A percentile compares a stretch with the other conserved stretches of the same genome.
These are phyloP conservation scores for Penicillium coprophilum DNA, from an alignment of 495 filamentous ascomycete genomes.

Conservation along the genomic window DNA sequence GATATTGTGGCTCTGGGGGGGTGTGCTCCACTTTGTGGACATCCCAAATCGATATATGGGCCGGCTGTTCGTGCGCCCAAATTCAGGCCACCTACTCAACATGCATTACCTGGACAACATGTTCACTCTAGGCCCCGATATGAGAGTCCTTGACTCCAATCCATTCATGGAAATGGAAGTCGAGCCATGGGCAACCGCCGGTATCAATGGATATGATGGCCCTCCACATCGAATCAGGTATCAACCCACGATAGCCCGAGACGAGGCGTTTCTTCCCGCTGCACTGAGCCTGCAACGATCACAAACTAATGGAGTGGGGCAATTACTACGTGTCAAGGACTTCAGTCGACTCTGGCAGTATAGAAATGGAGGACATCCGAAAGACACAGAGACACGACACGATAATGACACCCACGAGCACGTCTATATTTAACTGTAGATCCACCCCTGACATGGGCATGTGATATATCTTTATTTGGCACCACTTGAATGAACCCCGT, in stretches of 20 bases:
- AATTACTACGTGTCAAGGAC: constrained; percentile 56
- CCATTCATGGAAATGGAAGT: constrained; percentile 40
- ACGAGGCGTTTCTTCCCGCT: constrained; percentile 7
- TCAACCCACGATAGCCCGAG: constrained; percentile 7
- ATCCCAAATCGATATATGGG: constrained; percentile 66
- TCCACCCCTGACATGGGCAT: too few species aligned
- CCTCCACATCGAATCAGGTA: constrained; percentile 7
- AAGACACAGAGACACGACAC: neutral
- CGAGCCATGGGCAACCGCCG: constrained; percentile 5
- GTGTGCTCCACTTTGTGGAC: constrained; percentile 63
- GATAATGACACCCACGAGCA: neutral
- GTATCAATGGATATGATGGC: neutral
- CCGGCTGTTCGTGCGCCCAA: constrained; percentile 66
- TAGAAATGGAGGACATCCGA: constrained; percentile 64
- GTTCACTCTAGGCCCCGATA: constrained; percentile 53
- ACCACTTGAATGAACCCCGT: neutral
- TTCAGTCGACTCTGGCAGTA: constrained; percentile 75
- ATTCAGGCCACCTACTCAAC: constrained; percentile 70
- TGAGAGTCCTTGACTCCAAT: constrained; percentile 29
- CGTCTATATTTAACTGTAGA: neutral
- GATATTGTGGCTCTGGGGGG: constrained; percentile 79
- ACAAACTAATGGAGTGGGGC: neutral
- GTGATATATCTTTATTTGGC: neutral
- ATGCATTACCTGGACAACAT: constrained; percentile 83
- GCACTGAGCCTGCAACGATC: neutral